Evolutionary conservation across 2,329 filamentous ascomycete species (phyloP).

Genomic region (Alternaria gaisen): DNA sequence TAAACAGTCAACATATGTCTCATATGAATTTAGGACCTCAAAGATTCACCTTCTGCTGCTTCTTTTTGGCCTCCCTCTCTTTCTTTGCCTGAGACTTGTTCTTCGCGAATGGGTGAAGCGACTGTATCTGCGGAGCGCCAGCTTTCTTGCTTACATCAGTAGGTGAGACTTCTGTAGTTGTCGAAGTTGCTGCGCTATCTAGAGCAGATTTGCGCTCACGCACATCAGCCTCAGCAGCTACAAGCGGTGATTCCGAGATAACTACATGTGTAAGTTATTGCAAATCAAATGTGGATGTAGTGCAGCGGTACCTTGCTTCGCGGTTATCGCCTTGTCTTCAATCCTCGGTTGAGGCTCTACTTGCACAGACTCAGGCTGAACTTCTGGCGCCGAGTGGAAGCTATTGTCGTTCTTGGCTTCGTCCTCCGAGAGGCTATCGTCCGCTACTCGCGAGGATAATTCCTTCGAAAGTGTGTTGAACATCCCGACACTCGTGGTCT

Average conservation of each 20-base stretch:
- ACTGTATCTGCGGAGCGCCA: slow-evolving; percentile 40
- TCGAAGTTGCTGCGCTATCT: neutral
- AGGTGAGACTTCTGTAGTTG: neutral
- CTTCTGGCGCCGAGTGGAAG: slow-evolving; percentile 35
- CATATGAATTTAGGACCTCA: neutral
- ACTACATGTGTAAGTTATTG: neutral
- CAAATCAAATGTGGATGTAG: neutral
- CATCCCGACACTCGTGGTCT: neutral
- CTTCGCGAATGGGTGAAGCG: slow-evolving; percentile 42
- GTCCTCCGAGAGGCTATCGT: slow-evolving; percentile 29
- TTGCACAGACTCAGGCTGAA: slow-evolving; percentile 20
- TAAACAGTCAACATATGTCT: neutral
- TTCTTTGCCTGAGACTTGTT: slow-evolving; percentile 42
- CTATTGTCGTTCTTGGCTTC: slow-evolving; percentile 37
- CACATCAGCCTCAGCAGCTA: neutral
- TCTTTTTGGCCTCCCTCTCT: slow-evolving; percentile 50
- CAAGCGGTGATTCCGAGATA: neutral
- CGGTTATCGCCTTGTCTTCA: neutral
- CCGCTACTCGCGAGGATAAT: neutral
- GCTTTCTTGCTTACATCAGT: slow-evolving; percentile 26
- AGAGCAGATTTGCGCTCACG: neutral
- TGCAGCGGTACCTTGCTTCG: slow-evolving; percentile 12
- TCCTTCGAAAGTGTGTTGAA: neutral
- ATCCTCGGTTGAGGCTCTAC: slow-evolving; percentile 6
- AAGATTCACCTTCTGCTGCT: slow-evolving; percentile 33